phyloP scores from a whole-genome alignment of 2,329 filamentous ascomycete genomes.

The Hymenoscyphus fructigenus region DNA sequence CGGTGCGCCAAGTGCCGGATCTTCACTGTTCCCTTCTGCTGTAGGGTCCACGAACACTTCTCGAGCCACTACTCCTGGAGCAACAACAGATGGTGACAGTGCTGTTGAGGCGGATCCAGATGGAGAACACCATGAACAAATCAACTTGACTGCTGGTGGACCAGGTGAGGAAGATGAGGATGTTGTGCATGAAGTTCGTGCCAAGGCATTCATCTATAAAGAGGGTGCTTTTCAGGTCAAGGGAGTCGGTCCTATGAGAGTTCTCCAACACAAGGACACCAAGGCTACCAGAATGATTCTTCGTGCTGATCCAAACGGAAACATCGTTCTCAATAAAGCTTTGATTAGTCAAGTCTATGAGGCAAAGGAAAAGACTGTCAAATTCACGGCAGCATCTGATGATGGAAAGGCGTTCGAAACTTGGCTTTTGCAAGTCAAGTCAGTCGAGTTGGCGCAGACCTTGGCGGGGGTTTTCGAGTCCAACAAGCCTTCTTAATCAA shows the following conservation, averaged over 20 bases:
- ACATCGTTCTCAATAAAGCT: conserved; percentile 69
- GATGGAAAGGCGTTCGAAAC: conserved; percentile 61
- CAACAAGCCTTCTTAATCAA: conserved; percentile 44
- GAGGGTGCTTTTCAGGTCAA: conserved; percentile 65
- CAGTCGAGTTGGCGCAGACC: conserved; percentile 48
- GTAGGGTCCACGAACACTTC: conserved; percentile 33
- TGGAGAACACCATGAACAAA: conserved; percentile 63
- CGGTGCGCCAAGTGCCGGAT: conserved; percentile 27
- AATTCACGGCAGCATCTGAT: conserved; percentile 56
- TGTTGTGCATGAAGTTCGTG: conserved; percentile 66
- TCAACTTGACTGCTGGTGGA: conserved; percentile 65
- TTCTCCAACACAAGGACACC: conserved; percentile 72
- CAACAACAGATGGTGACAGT: conserved; percentile 35
- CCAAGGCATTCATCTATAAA: conserved; percentile 66
- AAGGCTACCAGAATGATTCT: conserved; percentile 67
- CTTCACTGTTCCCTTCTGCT: conserved; percentile 34
- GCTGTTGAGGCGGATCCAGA: conserved; percentile 42
- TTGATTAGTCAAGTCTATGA: conserved; percentile 65
- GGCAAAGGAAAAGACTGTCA: conserved; percentile 58
- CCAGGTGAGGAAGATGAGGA: conserved; percentile 73
- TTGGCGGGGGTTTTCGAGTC: conserved; percentile 44
- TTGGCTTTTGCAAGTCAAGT: conserved; percentile 72
- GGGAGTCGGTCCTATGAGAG: conserved; percentile 68
- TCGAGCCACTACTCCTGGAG: conserved; percentile 34
- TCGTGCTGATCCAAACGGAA: conserved; percentile 72